Evolutionary conservation across 2,329 filamentous ascomycete genomes (phyloP).

Genomic region (Diaporthe aspalathi): DNA sequence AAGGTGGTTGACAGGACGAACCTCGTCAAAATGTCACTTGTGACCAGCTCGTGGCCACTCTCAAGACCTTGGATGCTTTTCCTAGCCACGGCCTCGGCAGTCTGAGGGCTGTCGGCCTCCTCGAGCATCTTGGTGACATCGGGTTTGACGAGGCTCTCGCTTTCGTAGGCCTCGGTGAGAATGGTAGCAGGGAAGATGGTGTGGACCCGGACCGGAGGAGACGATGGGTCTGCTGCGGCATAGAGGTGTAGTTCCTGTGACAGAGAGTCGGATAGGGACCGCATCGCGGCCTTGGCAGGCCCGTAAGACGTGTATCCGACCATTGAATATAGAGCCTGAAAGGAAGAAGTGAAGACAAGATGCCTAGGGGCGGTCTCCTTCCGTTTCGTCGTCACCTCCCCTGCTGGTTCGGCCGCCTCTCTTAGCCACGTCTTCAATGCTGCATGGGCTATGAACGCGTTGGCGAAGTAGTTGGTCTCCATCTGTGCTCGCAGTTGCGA

Average conservation of each 20-base stretch:
- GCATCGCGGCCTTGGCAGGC: slow-evolving; percentile 75
- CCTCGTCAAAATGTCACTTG: slow-evolving; percentile 68
- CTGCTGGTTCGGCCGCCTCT: background rate
- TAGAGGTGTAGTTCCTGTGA: slow-evolving; percentile 66
- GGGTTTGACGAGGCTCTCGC: slow-evolving; percentile 52
- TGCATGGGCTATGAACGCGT: slow-evolving; percentile 53
- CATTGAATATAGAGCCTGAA: slow-evolving; percentile 70
- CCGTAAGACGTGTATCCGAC: slow-evolving; percentile 75
- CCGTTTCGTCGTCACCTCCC: too few species aligned
- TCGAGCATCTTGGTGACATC: slow-evolving; percentile 53
- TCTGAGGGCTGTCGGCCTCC: slow-evolving; percentile 51
- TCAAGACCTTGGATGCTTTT: slow-evolving; percentile 70
- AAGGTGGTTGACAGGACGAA: slow-evolving; percentile 63
- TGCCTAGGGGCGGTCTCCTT: slow-evolving; percentile 56
- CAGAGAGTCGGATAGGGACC: slow-evolving; percentile 72
- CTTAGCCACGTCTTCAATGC: slow-evolving; percentile 47
- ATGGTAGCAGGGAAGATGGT: slow-evolving; percentile 75
- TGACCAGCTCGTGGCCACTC: slow-evolving; percentile 71
- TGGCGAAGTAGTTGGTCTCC: slow-evolving; percentile 55
- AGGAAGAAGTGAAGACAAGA: slow-evolving; percentile 76
- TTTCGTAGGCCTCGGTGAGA: slow-evolving; percentile 63
- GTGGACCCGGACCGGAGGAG: slow-evolving; percentile 65
- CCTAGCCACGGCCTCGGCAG: slow-evolving; percentile 69
- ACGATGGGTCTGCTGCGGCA: slow-evolving; percentile 44
- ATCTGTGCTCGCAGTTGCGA: slow-evolving; percentile 50